phyloP scores from a whole-genome alignment of 345 rosid genomes.

The Populus euphratica region DNA sequence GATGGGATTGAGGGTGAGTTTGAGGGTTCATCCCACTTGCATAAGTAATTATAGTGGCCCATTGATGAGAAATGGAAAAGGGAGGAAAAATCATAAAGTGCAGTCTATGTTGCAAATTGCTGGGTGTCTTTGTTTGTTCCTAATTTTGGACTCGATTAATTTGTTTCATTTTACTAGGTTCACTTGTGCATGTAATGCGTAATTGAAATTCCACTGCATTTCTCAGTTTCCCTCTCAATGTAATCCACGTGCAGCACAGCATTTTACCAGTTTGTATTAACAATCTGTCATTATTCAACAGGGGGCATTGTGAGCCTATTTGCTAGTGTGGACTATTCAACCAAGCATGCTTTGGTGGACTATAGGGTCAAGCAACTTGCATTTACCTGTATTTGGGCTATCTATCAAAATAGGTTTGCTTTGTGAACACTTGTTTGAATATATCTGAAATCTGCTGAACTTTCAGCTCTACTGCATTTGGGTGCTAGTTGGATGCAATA shows the following conservation, averaged over 20 bases:
- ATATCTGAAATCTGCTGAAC: not conserved
- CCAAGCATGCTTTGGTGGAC: constrained; percentile 56
- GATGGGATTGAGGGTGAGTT: not conserved
- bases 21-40: not conserved
- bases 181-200: not conserved
- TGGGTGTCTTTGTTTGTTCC: not conserved
- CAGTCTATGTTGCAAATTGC: not conserved
- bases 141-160: not conserved
- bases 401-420: constrained; percentile 73
- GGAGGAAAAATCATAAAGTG: not conserved
- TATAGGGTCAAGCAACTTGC: constrained; percentile 71
- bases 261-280: constrained; percentile 16
- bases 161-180: not conserved
- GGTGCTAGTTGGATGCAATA: constrained; percentile 3
- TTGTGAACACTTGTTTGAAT: not conserved
- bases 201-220: not conserved
- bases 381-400: constrained; percentile 67
- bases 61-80: not conserved
- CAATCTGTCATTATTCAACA: constrained; percentile 38
- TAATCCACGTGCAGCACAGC: constrained; percentile 1
- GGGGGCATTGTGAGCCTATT: constrained; percentile 70
- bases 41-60: not conserved
- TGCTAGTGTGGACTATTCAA: constrained; percentile 50
- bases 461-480: constrained; percentile 6
- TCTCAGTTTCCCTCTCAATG: not conserved